phyloP scores from a whole-genome alignment of 495 filamentous ascomycete genomes.

The Hyphodiscus hymeniophilus region DNA sequence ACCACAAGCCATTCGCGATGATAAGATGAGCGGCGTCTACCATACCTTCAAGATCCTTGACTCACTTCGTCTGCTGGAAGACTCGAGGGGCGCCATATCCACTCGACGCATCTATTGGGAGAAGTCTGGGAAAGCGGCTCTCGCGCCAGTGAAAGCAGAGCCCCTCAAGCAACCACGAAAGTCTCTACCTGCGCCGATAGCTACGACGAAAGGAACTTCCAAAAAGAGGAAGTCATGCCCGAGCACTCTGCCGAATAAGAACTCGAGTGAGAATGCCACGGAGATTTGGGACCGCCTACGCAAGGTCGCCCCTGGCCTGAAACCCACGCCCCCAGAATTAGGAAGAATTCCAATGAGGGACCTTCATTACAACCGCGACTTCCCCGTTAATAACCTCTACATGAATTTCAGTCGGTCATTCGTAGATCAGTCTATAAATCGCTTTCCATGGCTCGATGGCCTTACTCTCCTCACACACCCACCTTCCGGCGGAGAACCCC shows the following conservation, averaged over 20 bases:
- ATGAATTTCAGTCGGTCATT: neutral
- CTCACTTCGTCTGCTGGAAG: slow-evolving; percentile 7
- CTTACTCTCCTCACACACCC: slow-evolving; percentile 10
- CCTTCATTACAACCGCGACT: neutral
- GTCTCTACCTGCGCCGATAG: neutral
- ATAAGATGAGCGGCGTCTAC: slow-evolving; percentile 18
- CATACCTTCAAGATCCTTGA: slow-evolving; percentile 23
- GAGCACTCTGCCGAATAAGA: neutral
- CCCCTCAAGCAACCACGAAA: neutral
- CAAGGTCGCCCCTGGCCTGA: slow-evolving; percentile 6
- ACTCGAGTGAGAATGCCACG: slow-evolving; percentile 3
- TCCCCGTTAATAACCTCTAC: neutral
- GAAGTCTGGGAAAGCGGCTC: neutral
- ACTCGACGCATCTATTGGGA: slow-evolving; percentile 11
- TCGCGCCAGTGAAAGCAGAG: slow-evolving; percentile 2
- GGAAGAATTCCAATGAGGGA: neutral
- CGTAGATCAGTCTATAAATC: neutral
- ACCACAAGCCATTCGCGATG: slow-evolving; percentile 12
- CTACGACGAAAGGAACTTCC: neutral
- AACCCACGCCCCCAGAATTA: neutral
- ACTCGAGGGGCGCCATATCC: slow-evolving; percentile 1
- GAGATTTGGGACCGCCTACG: slow-evolving; percentile 13
- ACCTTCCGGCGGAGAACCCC: slow-evolving; percentile 8
- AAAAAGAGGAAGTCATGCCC: slow-evolving; percentile 13
- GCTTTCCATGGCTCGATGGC: slow-evolving; percentile 13